Evolutionary conservation across 768 basidiomycete species (phyloP).

Genomic region (Mycena polygramma): DNA sequence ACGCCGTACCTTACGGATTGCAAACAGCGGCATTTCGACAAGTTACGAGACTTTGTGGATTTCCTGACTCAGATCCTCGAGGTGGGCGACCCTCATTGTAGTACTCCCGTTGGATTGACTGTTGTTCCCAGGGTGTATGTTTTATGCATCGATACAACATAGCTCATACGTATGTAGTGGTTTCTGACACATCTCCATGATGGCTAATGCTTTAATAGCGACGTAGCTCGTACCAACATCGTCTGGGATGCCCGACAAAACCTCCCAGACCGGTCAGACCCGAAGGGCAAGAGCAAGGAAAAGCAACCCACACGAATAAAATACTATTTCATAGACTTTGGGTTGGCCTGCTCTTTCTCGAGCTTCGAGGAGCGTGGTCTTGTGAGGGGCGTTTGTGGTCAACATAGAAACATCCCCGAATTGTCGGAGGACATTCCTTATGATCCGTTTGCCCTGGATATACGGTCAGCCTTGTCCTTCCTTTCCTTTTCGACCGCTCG

Average conservation of each 20-base stretch:
- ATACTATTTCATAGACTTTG: conserved; percentile 39
- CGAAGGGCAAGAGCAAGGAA: conserved; percentile 23
- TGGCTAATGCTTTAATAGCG: conserved; percentile 12
- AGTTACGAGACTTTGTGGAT: conserved; percentile 32
- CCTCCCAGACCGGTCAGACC: conserved; percentile 21
- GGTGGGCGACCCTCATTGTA: conserved; percentile 8
- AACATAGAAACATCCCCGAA: conserved; percentile 38
- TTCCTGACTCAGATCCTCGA: conserved; percentile 35
- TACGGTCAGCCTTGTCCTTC: conserved; percentile 25
- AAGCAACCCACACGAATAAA: conserved; percentile 1
- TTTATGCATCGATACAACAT: conserved; percentile 40
- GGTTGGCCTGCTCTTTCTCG: conserved; percentile 35
- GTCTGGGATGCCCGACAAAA: conserved; percentile 36
- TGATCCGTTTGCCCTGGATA: conserved; percentile 37
- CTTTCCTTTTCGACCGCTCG: neutral
- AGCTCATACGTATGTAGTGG: conserved; percentile 31
- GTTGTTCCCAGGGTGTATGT: conserved; percentile 28
- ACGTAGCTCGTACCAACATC: conserved; percentile 36
- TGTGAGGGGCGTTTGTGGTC: conserved; percentile 34
- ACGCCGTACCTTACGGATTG: conserved; percentile 38
- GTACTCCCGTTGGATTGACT: neutral
- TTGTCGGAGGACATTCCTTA: conserved; percentile 37
- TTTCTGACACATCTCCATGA: neutral
- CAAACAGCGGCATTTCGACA: conserved; percentile 25
- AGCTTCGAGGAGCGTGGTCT: conserved; percentile 38